Percentiles rank a stretch among this genome's conserved stretches.
Conservation (phyloP, 2,329 filamentous ascomycete species). For the Didymella sp. region DNA sequence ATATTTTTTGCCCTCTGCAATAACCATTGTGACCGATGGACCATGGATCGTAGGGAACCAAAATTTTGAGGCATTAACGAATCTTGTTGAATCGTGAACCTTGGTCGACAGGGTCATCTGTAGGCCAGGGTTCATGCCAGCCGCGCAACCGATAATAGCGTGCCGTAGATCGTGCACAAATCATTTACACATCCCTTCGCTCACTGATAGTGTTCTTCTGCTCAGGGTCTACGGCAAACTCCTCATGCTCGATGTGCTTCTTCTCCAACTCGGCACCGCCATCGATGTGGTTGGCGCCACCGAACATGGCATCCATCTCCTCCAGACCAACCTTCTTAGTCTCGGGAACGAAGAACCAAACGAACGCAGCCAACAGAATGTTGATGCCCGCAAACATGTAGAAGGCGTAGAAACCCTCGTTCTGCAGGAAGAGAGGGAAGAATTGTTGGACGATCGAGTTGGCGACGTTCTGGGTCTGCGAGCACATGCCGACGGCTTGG, state of each 20-base stretch:
- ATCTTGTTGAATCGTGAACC: not conserved
- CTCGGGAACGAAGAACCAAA: slow-evolving; percentile 54
- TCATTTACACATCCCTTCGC: slow-evolving; percentile 14
- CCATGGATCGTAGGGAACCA: not conserved
- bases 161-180: not conserved
- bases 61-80: not conserved
- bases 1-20: not conserved
- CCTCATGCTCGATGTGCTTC: slow-evolving; percentile 43
- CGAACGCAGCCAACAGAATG: slow-evolving; percentile 50
- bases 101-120: not conserved
- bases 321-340: slow-evolving; percentile 58
- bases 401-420: slow-evolving; percentile 63
- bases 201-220: slow-evolving; percentile 28
- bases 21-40: not conserved
- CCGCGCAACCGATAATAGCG: not conserved
- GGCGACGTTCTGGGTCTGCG: slow-evolving; percentile 64
- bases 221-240: slow-evolving; percentile 29
- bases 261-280: slow-evolving; percentile 60
- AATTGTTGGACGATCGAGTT: slow-evolving; percentile 74
- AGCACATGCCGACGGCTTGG: slow-evolving; percentile 72
- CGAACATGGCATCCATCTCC: slow-evolving; percentile 64
- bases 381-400: slow-evolving; percentile 63
- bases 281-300: slow-evolving; percentile 63
- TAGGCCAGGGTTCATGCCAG: not conserved
- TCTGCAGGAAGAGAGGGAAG: slow-evolving; percentile 71